A percentile compares a stretch with the other conserved stretches of the same genome.
Evolutionary conservation across 805 yeast species (phyloP).

Genomic region (Jamesozyma jinghongensis): DNA sequence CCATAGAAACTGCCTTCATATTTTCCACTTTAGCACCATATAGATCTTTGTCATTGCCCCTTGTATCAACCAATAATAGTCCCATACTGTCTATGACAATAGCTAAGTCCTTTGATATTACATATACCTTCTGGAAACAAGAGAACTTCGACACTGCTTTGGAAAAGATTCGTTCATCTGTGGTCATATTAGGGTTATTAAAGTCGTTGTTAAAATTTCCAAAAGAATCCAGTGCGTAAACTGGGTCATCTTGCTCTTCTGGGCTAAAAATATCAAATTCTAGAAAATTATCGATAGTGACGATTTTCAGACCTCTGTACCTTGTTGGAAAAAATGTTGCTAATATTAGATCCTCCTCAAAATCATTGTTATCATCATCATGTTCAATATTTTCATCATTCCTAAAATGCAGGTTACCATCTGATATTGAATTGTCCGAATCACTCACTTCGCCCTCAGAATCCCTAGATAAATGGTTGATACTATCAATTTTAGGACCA

Average conservation of each 20-base stretch:
- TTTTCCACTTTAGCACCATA: no score
- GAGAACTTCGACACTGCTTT: constrained; percentile 5
- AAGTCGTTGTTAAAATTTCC: not conserved
- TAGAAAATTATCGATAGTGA: constrained; percentile 16
- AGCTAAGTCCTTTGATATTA: constrained; percentile 16
- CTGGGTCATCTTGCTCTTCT: constrained; percentile 13
- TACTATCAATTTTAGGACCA: no score
- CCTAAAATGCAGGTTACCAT: no score
- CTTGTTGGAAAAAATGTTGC: constrained; percentile 20
- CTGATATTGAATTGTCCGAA: no score
- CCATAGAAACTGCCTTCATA: no score
- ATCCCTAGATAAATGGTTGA: no score
- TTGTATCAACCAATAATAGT: constrained; percentile 5
- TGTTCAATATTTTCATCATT: no score
- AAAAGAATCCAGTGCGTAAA: not conserved
- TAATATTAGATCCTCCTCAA: constrained; percentile 1
- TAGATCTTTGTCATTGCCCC: no score
- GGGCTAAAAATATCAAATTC: constrained; percentile 19
- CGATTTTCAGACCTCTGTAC: constrained; percentile 19
- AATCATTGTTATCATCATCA: no score
- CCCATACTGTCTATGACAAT: constrained; percentile 20
- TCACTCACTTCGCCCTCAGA: no score
- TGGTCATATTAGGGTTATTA: not conserved
- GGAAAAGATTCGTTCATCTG: constrained; percentile 1
- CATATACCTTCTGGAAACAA: constrained; percentile 20